Evolutionary conservation across 2,329 filamentous ascomycete species (phyloP).

Genomic region (Phoma herbarum): DNA sequence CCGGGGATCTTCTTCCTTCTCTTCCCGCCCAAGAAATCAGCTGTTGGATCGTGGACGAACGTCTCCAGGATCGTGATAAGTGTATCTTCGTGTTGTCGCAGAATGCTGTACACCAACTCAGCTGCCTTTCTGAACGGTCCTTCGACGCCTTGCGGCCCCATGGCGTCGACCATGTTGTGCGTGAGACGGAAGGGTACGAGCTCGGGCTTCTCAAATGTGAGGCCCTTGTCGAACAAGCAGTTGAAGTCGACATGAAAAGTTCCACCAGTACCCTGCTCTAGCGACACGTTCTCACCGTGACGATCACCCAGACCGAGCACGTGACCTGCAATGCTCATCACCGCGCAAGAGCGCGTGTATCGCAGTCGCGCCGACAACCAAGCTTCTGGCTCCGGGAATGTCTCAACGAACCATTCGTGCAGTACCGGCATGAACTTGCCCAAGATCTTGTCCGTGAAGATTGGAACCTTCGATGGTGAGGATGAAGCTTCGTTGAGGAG

Average conservation of each 20-base stretch:
- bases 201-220: conserved; percentile 94
- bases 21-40: conserved; percentile 83
- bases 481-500: conserved; percentile 72
- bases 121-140: conserved; percentile 89
- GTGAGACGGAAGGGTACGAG: conserved; percentile 95
- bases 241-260: conserved; percentile 99
- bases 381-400: conserved; percentile 88
- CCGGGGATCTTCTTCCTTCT: conserved; percentile 62
- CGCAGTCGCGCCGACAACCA: conserved; percentile 91
- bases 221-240: conserved; percentile 97
- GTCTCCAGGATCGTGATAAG: conserved; percentile 97
- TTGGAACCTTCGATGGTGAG: conserved; percentile 66
- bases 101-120: conserved; percentile 83
- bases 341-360: conserved; percentile 92
- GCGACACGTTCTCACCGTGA: conserved; percentile 95
- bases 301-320: conserved; percentile 92
- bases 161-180: conserved; percentile 98
- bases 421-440: conserved; percentile 84
- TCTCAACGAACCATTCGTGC: conserved; percentile 93
- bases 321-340: conserved; percentile 99
- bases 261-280: conserved; percentile 92
- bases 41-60: conserved; percentile 95
- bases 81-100: conserved; percentile 93
- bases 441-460: conserved; percentile 75
- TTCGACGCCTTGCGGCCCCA: conserved; percentile 94